Percentiles rank a stretch among this genome's conserved stretches.
Evolutionary conservation across 1,284 basidiomycete species (phyloP).

Genomic region (Cutaneotrichosporon sp.): DNA sequence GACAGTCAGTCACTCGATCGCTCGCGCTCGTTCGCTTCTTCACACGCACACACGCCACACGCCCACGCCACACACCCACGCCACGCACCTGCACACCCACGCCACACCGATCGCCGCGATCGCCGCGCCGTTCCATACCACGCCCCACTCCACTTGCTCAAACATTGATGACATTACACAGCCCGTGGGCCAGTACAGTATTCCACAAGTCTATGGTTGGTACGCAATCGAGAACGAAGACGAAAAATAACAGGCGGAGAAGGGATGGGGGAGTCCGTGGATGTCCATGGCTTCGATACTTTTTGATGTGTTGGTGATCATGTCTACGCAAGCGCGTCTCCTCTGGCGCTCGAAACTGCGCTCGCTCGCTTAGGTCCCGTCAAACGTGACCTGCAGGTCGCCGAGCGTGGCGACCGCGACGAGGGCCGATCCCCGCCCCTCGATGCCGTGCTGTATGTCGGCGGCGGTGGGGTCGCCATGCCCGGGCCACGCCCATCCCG

Average conservation of each 20-base stretch:
- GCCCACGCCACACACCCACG: too few species aligned
- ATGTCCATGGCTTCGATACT: too few species aligned
- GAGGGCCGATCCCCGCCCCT: conserved; percentile 32
- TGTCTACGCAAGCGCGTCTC: too few species aligned
- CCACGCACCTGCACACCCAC: too few species aligned
- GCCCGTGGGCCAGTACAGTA: not conserved
- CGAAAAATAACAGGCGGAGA: not conserved
- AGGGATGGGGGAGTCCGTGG: not conserved
- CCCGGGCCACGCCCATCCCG: conserved; percentile 29
- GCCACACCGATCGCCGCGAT: too few species aligned
- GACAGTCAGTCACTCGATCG: too few species aligned
- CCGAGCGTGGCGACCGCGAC: conserved; percentile 40
- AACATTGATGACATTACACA: not conserved
- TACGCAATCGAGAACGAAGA: not conserved
- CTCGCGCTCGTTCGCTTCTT: too few species aligned
- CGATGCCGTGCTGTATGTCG: conserved; percentile 20
- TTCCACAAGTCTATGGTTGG: not conserved
- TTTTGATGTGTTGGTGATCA: not conserved
- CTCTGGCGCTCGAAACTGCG: too few species aligned
- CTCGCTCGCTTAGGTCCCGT: conserved; percentile 38
- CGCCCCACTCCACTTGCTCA: too few species aligned
- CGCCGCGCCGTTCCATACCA: too few species aligned
- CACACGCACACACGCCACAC: too few species aligned
- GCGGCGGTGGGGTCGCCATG: conserved; percentile 1
- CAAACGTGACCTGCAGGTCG: conserved; percentile 42